These are phyloP conservation scores for Fistulina hepatica DNA, from an alignment of 1,284 basidiomycete species.

Conservation along the genomic window DNA sequence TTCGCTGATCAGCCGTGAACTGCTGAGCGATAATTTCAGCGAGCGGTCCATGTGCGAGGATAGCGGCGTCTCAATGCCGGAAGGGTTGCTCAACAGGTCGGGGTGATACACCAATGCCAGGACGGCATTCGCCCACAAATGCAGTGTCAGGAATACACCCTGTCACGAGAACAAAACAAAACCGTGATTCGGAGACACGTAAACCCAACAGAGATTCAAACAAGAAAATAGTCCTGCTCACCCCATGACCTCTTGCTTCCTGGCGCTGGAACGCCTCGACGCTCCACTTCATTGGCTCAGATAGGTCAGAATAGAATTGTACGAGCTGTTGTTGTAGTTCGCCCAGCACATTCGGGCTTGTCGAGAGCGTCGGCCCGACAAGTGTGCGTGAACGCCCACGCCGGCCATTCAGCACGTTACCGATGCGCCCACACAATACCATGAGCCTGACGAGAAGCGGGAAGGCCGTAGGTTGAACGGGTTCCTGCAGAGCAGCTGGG, in stretches of 20 bases:
- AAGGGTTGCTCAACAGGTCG: conserved; percentile 26
- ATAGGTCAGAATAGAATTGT: conserved; percentile 26
- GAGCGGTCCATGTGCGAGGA: conserved; percentile 25
- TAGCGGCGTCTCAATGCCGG: conserved; percentile 28
- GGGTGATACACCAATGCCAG: conserved; percentile 31
- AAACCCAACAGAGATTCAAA: neutral
- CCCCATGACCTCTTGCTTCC: conserved; percentile 25
- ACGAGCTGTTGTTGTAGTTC: conserved; percentile 28
- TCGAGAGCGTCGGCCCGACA: conserved; percentile 20
- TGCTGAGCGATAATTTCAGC: conserved; percentile 25
- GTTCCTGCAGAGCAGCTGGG: conserved; percentile 15
- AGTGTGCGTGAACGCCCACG: conserved; percentile 26
- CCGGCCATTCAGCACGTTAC: conserved; percentile 26
- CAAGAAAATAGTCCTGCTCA: conserved; percentile 11
- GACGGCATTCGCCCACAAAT: conserved; percentile 28
- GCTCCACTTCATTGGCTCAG: conserved; percentile 27
- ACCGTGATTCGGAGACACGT: neutral
- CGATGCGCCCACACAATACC: conserved; percentile 31
- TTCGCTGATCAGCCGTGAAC: conserved; percentile 29
- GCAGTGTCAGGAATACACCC: conserved; percentile 18
- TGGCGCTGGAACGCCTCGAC: conserved; percentile 31
- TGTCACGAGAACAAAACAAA: neutral
- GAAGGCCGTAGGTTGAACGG: conserved; percentile 26
- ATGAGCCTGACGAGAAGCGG: conserved; percentile 28
- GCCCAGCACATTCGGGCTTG: conserved; percentile 21